Evolutionary conservation across 163 green algal species (phyloP).

Genomic region (Scenedesmus sp.): DNA sequence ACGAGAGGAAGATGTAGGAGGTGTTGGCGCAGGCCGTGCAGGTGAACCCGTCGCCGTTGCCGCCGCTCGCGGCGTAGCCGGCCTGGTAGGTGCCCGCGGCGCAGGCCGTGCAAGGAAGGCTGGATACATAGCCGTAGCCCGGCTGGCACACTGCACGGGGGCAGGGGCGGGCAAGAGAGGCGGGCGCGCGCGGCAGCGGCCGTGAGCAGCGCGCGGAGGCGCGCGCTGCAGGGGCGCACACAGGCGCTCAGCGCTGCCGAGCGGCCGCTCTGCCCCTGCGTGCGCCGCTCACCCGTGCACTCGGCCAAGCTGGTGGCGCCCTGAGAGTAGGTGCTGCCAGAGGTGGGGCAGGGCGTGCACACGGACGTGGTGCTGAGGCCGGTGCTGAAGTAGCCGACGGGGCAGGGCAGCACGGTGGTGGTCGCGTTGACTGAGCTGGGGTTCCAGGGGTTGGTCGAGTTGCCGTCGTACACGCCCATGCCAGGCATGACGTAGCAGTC

Average conservation of each 20-base stretch:
- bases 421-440: background rate
- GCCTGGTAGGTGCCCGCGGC: background rate
- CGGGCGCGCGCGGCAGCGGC: too few relatives aligned
- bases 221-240: background rate
- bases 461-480: background rate
- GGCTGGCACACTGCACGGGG: slow-evolving; percentile 10
- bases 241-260: background rate
- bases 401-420: background rate
- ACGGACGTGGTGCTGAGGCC: background rate
- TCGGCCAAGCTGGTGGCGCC: background rate
- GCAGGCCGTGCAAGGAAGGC: background rate
- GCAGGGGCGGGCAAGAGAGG: too few relatives aligned
- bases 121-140: background rate
- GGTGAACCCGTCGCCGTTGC: background rate
- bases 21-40: background rate
- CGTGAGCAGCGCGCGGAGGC: too few relatives aligned
- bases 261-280: background rate
- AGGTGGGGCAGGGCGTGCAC: background rate
- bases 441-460: background rate
- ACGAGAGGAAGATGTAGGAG: slow-evolving; percentile 8
- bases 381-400: background rate
- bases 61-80: background rate
- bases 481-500: background rate
- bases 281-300: background rate
- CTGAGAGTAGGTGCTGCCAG: background rate